Evolutionary conservation across 352 stramenopile genomes (phyloP), one percentile per base, ranked within the genome.

Genomic region (Phytophthora sojae): DNA sequence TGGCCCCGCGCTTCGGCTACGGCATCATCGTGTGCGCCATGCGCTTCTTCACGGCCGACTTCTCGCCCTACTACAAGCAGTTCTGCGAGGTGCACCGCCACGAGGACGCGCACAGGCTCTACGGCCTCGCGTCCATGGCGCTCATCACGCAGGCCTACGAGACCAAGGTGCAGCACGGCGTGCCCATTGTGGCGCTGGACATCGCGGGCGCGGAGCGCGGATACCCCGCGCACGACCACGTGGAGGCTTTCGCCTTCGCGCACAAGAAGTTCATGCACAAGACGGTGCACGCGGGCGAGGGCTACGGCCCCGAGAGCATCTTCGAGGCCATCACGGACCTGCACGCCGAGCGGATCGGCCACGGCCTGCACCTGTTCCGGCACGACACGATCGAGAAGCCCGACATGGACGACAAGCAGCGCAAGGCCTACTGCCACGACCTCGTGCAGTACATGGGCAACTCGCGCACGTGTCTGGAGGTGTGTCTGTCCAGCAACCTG

Each of bases 11-110:
- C 3, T 96, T 91, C 75, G 82, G 79, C 21, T 97, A 95, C 50
- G 88, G 91, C 57, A 95, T 97, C 59, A 97, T 97, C 57, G 88
- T 93, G 29, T 97, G 91, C 58, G 91, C 89, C 9, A 97, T 97
- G 91, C 80, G 91, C 45, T 94, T 92, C 75, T 97, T 97, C 75
- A 89, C 89, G 6, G 63, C 75, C n/a, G 77, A 74, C 3, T 94
- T 95, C 61, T 84, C 83, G 37, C 89, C 89, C 21, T 97, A 97
- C 76, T 97, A 95, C 64, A 58, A 85, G 61, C 79, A 93, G 19
- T 96, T 97, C 26, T 96, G 85, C 57, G 83, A 92, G 21, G 81
- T 95, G 55, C 90, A 97, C 73, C 69, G 79, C 25, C 72, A 83
- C 57, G 89, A 95, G 61, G 86, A 95, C 51, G 55, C 47, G 6